A percentile compares a stretch with the other conserved stretches of the same genome.
Conservation (phyloP, 441 rosid genomes). For the Gossypium trilobum region DNA sequence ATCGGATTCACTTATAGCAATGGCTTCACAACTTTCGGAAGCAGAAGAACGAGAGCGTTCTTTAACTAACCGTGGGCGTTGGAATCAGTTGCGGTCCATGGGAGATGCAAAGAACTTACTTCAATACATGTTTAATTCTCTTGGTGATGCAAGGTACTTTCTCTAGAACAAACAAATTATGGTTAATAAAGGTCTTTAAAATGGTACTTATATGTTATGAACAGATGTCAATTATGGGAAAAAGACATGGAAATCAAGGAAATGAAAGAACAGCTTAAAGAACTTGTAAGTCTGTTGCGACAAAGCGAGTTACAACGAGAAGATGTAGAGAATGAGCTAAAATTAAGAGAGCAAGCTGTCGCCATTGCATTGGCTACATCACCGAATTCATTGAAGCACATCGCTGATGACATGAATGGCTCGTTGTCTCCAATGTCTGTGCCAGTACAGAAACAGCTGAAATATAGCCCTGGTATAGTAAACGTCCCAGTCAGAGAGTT, state of each 20-base stretch:
- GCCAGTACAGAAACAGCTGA: conserved; percentile 36
- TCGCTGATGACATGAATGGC: conserved; percentile 46
- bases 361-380: conserved; percentile 57
- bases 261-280: conserved; percentile 89
- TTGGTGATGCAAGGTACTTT: conserved; percentile 72
- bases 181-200: neutral
- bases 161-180: neutral
- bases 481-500: conserved; percentile 54
- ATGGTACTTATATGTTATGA: conserved; percentile 4
- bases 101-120: conserved; percentile 94
- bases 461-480: conserved; percentile 13
- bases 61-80: conserved; percentile 80
- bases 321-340: conserved; percentile 79
- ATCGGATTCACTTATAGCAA: conserved; percentile 83
- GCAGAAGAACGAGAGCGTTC: conserved; percentile 93
- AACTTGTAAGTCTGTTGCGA: conserved; percentile 60
- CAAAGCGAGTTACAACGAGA: conserved; percentile 75
- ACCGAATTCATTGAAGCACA: conserved; percentile 54
- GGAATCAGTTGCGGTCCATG: conserved; percentile 97
- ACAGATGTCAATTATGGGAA: conserved; percentile 89
- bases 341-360: conserved; percentile 64
- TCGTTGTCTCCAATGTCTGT: conserved; percentile 62
- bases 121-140: conserved; percentile 85
- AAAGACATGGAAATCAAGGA: conserved; percentile 76
- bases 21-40: conserved; percentile 99